Evolutionary conservation across 2,329 filamentous ascomycete genomes (phyloP), one percentile per base, ranked within the genome.

Genomic region (Epichloe festucae): DNA sequence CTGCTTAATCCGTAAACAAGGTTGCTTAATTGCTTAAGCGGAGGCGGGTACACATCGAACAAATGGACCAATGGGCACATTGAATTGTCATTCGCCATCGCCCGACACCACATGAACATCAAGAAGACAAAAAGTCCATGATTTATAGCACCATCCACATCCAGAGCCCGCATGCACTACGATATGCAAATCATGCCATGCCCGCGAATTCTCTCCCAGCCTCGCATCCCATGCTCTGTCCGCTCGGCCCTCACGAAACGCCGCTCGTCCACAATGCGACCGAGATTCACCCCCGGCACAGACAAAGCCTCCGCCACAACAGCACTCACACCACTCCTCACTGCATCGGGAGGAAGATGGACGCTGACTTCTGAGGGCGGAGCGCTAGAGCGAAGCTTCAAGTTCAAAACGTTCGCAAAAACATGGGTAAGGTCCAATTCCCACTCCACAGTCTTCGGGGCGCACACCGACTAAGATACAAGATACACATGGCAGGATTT

Each of bases 401-500:
- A 70, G 60, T 85, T 85, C 60, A 81, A 80, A 67, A 81, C 73
- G 2, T 85, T 84, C 63, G 72, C 75, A 38, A 83, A 79, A 69
- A 78, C 79, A 7, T 84, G 81, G 81, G 79, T 82, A 57, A 54
- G 74, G 23, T 19, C 3, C n/a, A 21, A 12, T 23, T 31, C 17
- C 11, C 31, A 4, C 14, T 11, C 17, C 15, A 21, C 10, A 38
- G 17, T 14, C 34, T 36, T n/a, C 35, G 6, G 31, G 10, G 8
- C 10, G n/a, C n/a, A n/a, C 34, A 17, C 4, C 15, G 45, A 14
- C 27, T 11, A 4, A 36, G 38, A 43, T 3, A 36, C 19, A 4
- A 36, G 38, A 43, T 3, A 17, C 19, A 21, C 31, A 5, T 23
- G 11, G n/a, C 55, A 85, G 82, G 81, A 83, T 56, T 89, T 88